Conservation (phyloP, 148 eudicot genomes). For the Camellia lanceoleosa region DNA sequence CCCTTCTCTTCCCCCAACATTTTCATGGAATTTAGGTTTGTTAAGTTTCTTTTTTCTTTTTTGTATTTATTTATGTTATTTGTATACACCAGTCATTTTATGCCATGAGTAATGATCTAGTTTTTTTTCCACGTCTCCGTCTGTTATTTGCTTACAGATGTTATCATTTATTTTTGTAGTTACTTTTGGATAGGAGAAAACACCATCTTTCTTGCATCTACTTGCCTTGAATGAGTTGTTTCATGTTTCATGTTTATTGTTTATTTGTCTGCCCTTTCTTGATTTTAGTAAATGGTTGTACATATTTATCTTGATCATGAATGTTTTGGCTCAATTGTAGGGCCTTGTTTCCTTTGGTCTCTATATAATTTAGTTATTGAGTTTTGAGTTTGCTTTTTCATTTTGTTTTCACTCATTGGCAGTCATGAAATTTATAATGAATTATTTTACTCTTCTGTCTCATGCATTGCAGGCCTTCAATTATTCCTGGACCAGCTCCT, state of each 20-base stretch:
- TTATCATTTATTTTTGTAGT: not conserved
- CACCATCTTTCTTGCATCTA: not conserved
- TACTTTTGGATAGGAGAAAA: not conserved
- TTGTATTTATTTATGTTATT: not conserved
- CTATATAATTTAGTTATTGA: not conserved
- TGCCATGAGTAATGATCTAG: not conserved
- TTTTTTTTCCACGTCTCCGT: not conserved
- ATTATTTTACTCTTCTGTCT: not conserved
- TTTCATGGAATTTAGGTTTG: too few relatives aligned
- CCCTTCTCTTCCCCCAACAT: too few relatives aligned
- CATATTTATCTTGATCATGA: not conserved
- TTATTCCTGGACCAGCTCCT: constrained; percentile 88
- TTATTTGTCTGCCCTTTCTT: not conserved
- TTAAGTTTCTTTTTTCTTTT: not conserved
- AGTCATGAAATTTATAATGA: not conserved
- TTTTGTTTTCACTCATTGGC: constrained; percentile 1
- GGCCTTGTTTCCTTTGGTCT: not conserved
- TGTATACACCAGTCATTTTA: not conserved
- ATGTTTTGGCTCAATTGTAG: not conserved
- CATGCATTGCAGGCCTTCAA: constrained; percentile 59
- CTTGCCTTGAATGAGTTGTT: not conserved
- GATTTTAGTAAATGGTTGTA: not conserved
- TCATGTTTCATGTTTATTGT: not conserved
- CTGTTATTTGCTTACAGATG: not conserved
- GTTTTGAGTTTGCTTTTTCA: not conserved